phyloP scores from a whole-genome alignment of 192 early-diverging fungal species.

The Coemansia sp. region DNA sequence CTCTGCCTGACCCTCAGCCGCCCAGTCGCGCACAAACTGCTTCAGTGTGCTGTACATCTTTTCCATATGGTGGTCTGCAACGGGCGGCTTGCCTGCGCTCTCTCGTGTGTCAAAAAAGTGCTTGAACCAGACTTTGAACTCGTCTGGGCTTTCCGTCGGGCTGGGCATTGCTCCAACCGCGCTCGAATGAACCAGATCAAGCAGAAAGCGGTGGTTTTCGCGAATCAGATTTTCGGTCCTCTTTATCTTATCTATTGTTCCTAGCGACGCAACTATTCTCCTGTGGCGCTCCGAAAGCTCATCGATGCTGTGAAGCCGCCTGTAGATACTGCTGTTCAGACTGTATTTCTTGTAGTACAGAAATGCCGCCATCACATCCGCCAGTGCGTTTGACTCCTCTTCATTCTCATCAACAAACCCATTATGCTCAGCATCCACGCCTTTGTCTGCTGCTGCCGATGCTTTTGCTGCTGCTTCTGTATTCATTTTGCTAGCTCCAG shows the following conservation, averaged over 20 bases:
- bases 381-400: constrained; percentile 33
- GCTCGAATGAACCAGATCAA: constrained; percentile 32
- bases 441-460: neutral
- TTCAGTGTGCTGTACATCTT: constrained; percentile 86
- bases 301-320: constrained; percentile 62
- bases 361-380: constrained; percentile 56
- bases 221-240: constrained; percentile 61
- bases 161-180: constrained; percentile 27
- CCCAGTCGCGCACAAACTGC: constrained; percentile 97
- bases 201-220: constrained; percentile 60
- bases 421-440: neutral
- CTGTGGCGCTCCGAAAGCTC: constrained; percentile 66
- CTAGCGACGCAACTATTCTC: constrained; percentile 49
- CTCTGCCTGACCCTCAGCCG: constrained; percentile 77
- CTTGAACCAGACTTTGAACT: constrained; percentile 33
- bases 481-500: neutral
- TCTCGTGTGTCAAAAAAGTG: constrained; percentile 21
- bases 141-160: constrained; percentile 4
- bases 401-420: constrained; percentile 6
- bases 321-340: constrained; percentile 61
- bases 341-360: constrained; percentile 64
- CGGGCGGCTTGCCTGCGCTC: constrained; percentile 34
- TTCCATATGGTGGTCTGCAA: constrained; percentile 79
- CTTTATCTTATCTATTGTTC: constrained; percentile 65
- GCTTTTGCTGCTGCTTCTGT: neutral